Conservation (phyloP, 2,329 filamentous ascomycete species). For the Periglandula ipomoeae region DNA sequence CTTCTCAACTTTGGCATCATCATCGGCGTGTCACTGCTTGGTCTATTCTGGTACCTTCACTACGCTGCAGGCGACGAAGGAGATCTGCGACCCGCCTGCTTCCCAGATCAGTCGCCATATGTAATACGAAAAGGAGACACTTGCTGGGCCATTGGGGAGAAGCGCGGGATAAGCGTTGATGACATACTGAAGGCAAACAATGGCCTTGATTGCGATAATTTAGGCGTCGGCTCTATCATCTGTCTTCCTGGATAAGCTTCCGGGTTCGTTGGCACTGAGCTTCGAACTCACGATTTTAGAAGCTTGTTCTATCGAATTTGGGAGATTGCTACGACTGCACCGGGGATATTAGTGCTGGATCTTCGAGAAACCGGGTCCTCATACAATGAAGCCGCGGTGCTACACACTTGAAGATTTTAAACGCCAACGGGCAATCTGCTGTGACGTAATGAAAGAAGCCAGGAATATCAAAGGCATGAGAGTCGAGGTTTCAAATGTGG, state of each 20-base stretch:
- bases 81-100: slow-evolving; percentile 13
- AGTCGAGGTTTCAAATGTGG: too few species aligned
- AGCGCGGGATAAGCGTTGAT: slow-evolving; percentile 32
- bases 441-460: too few species aligned
- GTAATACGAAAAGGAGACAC: slow-evolving; percentile 37
- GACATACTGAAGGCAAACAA: slow-evolving; percentile 36
- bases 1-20: slow-evolving; percentile 50
- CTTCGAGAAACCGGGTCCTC: too few species aligned
- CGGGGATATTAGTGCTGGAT: too few species aligned
- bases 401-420: too few species aligned
- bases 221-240: slow-evolving; percentile 32
- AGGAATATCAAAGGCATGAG: too few species aligned
- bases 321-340: background rate
- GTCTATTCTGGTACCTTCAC: slow-evolving; percentile 39
- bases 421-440: too few species aligned
- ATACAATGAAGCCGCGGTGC: too few species aligned
- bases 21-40: slow-evolving; percentile 39
- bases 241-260: slow-evolving; percentile 29
- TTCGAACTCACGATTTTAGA: background rate
- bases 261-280: background rate
- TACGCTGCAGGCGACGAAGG: slow-evolving; percentile 14
- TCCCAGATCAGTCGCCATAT: slow-evolving; percentile 26
- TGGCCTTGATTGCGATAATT: slow-evolving; percentile 36
- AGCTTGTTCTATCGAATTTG: background rate
- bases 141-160: slow-evolving; percentile 43